phyloP scores from a whole-genome alignment of 306 rosid species.

The Vigna reflexopilosa region DNA sequence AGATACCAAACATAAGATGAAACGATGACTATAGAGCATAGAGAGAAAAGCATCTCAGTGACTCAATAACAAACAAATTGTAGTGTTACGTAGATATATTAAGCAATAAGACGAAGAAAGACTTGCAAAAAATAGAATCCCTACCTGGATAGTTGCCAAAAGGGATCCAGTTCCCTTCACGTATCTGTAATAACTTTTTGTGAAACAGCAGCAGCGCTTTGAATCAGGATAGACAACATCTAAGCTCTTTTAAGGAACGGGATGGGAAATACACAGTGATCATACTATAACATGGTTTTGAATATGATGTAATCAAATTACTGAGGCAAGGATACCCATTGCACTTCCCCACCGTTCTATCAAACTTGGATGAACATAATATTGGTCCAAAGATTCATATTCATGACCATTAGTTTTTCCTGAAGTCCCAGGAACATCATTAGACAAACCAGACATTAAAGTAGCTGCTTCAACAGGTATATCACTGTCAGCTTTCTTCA shows the following conservation, averaged over 20 bases:
- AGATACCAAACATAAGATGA: conserved; percentile 18
- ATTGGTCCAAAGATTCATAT: conserved; percentile 57
- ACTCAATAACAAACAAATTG: conserved; percentile 29
- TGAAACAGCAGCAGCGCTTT: conserved; percentile 92
- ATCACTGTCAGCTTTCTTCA: conserved; percentile 49
- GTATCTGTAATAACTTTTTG: conserved; percentile 89
- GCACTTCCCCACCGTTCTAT: conserved; percentile 98
- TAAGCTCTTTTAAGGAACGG: conserved; percentile 56
- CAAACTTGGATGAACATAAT: conserved; percentile 74
- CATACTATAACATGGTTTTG: conserved; percentile 3
- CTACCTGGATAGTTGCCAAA: conserved; percentile 83
- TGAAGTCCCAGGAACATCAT: conserved; percentile 38
- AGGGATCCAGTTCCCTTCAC: conserved; percentile 98
- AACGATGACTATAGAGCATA: conserved; percentile 26
- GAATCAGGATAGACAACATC: conserved; percentile 94
- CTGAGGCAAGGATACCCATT: conserved; percentile 89
- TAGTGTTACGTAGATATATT: conserved; percentile 1
- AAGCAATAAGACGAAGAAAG: conserved; percentile 17
- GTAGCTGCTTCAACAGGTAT: conserved; percentile 40
- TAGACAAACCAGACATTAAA: conserved; percentile 40
- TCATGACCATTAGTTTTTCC: conserved; percentile 46
- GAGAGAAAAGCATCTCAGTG: not conserved
- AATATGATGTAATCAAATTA: conserved; percentile 17
- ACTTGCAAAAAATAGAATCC: conserved; percentile 22
- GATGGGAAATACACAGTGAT: conserved; percentile 10